Evolutionary conservation across 164 flowering plant species (phyloP), one percentile per base, ranked within the genome.

Genomic region (Brasenia schreberi): DNA sequence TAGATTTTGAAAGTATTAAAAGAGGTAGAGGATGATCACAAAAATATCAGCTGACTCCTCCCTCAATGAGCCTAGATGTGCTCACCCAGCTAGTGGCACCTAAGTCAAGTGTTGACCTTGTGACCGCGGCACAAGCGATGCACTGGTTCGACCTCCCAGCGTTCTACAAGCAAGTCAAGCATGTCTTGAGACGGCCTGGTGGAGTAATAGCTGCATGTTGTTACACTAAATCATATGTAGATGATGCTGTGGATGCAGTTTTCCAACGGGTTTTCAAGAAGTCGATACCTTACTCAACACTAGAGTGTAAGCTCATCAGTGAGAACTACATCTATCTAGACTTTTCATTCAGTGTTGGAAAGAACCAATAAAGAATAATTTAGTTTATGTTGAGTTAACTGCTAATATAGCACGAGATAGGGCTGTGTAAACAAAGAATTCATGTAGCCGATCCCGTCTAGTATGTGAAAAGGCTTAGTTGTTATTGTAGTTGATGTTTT

Each of bases 141-240:
- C 91, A 89, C 60, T 89, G 89, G 90, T 81, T 89, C 33, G 82
- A 85, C 69, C 88, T 77, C 45, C 84, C 82, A 0, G 65, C 18
- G 1, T 89, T 89, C 75, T 87, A 89, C 77, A 18, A 71, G 5
- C 77, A 77, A 18, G 89, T 77, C 5, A 81, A 74, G 19, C 68
- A 75, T 59, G 69, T 76, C 0, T 81, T 89, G 39, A 87, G 82
- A 62, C 87, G 83, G 65, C 96, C 96, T 4, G 59, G 80, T 5
- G 96, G 96, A 5, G 81, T 85, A 9, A 65, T 89, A 19, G 93
- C 90, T 1, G 88, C 85, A 0, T 89, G 96, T 91, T 75, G 92
- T 74, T 89, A 89, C 82, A 83, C 80, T 4, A 4, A 59, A 5
- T 83, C 83, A 0, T 63, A 72, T 56, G 73, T 84, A 17, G 68